Percentiles rank a stretch among this genome's conserved stretches.
Conservation (phyloP, 192 early-diverging fungal species). For the Backusella psychrophila region DNA sequence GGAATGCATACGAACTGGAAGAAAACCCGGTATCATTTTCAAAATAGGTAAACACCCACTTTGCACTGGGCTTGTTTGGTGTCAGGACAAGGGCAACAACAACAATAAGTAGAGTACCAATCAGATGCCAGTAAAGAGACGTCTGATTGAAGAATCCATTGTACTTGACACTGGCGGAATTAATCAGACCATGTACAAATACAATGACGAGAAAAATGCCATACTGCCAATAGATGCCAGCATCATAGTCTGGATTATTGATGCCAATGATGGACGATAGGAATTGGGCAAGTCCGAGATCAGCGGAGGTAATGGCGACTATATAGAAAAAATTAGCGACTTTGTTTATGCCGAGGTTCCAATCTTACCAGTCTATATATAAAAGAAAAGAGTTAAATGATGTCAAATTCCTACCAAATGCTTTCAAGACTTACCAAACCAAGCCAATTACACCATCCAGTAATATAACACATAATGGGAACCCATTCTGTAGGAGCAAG, state of each 20-base stretch:
- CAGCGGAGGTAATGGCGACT: slow-evolving; percentile 50
- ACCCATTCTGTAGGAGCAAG: slow-evolving; percentile 46
- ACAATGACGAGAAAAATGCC: slow-evolving; percentile 50
- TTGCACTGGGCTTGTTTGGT: slow-evolving; percentile 40
- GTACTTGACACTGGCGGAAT: slow-evolving; percentile 47
- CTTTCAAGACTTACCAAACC: slow-evolving; percentile 29
- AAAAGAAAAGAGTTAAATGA: background rate
- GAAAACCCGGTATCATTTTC: slow-evolving; percentile 54
- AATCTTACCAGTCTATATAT: background rate
- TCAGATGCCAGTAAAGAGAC: slow-evolving; percentile 38
- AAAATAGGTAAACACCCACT: slow-evolving; percentile 52
- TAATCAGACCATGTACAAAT: slow-evolving; percentile 50
- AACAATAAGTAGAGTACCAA: slow-evolving; percentile 48
- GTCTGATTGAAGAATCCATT: slow-evolving; percentile 53
- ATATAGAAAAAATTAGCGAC: background rate
- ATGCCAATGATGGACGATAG: slow-evolving; percentile 39
- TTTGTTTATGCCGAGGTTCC: background rate
- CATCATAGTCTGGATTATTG: slow-evolving; percentile 25
- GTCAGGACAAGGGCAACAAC: slow-evolving; percentile 43
- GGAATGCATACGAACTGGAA: slow-evolving; percentile 46
- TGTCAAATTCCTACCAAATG: background rate
- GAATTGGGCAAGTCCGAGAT: slow-evolving; percentile 50
- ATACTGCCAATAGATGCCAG: slow-evolving; percentile 47
- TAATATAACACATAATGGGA: slow-evolving; percentile 52
- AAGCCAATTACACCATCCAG: slow-evolving; percentile 56